phyloP scores from a whole-genome alignment of 257 asterid species.

The Solanum lycopersicoides region DNA sequence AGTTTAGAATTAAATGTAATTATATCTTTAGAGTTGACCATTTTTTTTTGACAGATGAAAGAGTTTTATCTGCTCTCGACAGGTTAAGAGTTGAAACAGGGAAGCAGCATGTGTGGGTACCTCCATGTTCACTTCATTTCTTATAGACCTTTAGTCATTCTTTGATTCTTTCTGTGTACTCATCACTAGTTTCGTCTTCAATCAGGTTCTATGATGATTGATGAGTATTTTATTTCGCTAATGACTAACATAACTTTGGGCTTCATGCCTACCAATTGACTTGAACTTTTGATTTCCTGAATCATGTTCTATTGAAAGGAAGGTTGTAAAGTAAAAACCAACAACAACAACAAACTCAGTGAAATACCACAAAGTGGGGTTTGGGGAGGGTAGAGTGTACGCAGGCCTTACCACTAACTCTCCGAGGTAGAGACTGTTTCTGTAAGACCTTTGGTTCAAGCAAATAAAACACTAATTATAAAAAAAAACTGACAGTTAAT shows the following conservation, averaged over 20 bases:
- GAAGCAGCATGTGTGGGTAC: constrained; percentile 99
- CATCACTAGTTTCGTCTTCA: not conserved
- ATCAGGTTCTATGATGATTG: not conserved
- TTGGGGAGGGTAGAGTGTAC: not conserved
- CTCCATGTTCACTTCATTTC: constrained; percentile 45
- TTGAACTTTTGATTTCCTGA: not conserved
- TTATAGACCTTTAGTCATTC: not conserved
- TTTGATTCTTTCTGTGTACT: not conserved
- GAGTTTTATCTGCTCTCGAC: constrained; percentile 61
- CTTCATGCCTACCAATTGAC: not conserved
- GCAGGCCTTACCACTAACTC: not conserved
- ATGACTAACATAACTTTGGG: not conserved
- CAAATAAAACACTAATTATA: too few species aligned
- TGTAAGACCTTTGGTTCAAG: not conserved
- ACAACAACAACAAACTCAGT: not conserved
- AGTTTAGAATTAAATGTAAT: not conserved
- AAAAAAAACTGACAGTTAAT: not conserved
- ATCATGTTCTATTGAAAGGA: not conserved
- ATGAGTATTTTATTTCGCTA: not conserved
- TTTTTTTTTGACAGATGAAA: constrained; percentile 46
- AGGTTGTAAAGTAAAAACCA: not conserved
- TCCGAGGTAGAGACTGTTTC: not conserved
- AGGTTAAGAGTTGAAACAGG: constrained; percentile 61
- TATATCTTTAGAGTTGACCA: not conserved
- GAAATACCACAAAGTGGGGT: not conserved